phyloP scores from a whole-genome alignment of 1,284 basidiomycete genomes.

The Tilletia indica region DNA sequence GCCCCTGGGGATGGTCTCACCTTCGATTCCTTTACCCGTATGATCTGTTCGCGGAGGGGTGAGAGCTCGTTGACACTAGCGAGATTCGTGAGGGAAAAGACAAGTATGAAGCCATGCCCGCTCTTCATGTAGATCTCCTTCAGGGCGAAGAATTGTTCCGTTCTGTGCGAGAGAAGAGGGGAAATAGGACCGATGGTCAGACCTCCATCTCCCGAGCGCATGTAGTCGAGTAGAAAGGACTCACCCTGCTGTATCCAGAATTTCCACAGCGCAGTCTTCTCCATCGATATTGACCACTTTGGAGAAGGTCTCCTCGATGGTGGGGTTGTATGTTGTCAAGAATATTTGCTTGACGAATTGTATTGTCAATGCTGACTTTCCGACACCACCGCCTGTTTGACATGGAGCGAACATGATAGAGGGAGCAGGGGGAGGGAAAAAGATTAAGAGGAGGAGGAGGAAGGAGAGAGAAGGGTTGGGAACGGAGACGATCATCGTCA shows the following conservation, averaged over 20 bases:
- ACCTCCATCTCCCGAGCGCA: neutral
- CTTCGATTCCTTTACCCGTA: constrained; percentile 40
- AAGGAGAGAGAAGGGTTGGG: neutral
- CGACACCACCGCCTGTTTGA: constrained; percentile 44
- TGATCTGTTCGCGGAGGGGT: constrained; percentile 44
- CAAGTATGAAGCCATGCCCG: constrained; percentile 48
- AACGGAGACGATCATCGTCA: neutral
- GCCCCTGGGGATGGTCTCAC: constrained; percentile 19
- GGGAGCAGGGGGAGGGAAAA: neutral
- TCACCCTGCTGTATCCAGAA: constrained; percentile 48
- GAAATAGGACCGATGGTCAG: too few species aligned
- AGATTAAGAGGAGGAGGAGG: neutral
- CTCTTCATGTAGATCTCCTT: constrained; percentile 50
- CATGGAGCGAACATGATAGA: neutral
- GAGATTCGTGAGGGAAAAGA: constrained; percentile 47
- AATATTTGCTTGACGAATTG: constrained; percentile 50
- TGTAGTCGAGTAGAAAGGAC: constrained; percentile 4
- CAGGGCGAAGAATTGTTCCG: constrained; percentile 50
- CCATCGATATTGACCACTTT: constrained; percentile 46
- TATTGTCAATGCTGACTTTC: constrained; percentile 47
- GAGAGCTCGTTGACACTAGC: constrained; percentile 49
- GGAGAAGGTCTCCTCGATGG: constrained; percentile 51
- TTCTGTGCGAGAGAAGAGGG: constrained; percentile 19
- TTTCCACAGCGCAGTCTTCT: constrained; percentile 44
- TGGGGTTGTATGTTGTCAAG: constrained; percentile 50